phyloP scores from a whole-genome alignment of 169 alveolate species.

The Plasmodium malariae region DNA sequence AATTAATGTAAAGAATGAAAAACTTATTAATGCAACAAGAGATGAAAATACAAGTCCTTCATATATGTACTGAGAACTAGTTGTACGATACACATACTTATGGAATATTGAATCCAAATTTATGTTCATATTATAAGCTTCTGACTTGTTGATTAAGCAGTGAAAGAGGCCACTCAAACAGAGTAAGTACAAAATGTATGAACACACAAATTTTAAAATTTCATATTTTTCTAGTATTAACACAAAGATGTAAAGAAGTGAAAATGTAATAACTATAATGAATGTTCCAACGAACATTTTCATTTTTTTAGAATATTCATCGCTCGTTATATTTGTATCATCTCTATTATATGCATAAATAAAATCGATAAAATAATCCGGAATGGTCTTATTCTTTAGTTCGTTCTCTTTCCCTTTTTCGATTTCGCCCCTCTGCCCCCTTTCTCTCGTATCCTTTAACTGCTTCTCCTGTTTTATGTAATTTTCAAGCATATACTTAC shows the following conservation, averaged over 20 bases:
- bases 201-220: constrained; percentile 25
- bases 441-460: neutral
- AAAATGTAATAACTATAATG: constrained; percentile 1
- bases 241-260: constrained; percentile 11
- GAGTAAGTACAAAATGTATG: constrained; percentile 16
- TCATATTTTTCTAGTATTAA: constrained; percentile 10
- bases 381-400: constrained; percentile 4
- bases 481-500: constrained; percentile 9
- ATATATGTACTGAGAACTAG: constrained; percentile 52
- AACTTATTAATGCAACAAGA: constrained; percentile 22
- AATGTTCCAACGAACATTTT: neutral
- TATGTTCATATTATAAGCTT: constrained; percentile 14
- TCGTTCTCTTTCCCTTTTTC: neutral
- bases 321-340: neutral
- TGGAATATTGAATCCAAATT: constrained; percentile 23
- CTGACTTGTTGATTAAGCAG: constrained; percentile 46
- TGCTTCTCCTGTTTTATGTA: constrained; percentile 19
- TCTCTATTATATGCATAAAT: constrained; percentile 20
- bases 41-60: constrained; percentile 58
- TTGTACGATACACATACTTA: constrained; percentile 48
- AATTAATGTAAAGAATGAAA: constrained; percentile 14
- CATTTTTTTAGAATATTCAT: neutral
- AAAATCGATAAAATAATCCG: constrained; percentile 20
- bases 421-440: neutral
- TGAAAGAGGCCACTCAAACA: constrained; percentile 60